A percentile compares a stretch with the other conserved stretches of the same genome.
Evolutionary conservation across 345 rosid species (phyloP).

Genomic region (Aquilaria yunnanensis): DNA sequence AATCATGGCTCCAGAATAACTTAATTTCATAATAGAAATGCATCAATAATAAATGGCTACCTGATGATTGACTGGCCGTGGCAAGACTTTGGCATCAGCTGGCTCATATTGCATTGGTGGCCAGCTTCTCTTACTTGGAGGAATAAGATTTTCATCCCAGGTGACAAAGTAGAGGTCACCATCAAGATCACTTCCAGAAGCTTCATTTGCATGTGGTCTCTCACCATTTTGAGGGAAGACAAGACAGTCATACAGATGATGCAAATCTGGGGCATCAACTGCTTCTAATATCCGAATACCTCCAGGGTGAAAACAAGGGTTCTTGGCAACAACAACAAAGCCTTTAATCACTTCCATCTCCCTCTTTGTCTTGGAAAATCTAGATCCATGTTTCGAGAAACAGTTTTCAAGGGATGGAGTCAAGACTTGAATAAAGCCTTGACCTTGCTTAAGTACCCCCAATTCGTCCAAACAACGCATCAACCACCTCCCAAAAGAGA

Average conservation of each 20-base stretch:
- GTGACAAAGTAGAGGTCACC: slow-evolving; percentile 90
- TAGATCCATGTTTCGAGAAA: slow-evolving; percentile 75
- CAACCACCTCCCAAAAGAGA: slow-evolving; percentile 77
- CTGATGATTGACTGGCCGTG: slow-evolving; percentile 51
- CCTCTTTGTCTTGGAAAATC: slow-evolving; percentile 38
- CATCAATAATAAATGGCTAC: slow-evolving; percentile 27
- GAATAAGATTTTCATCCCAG: slow-evolving; percentile 88
- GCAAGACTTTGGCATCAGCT: slow-evolving; percentile 23
- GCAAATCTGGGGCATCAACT: slow-evolving; percentile 65
- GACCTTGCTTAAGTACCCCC: slow-evolving; percentile 77
- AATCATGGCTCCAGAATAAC: not conserved
- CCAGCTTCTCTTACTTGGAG: slow-evolving; percentile 68
- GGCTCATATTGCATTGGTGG: slow-evolving; percentile 62
- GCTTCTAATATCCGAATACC: slow-evolving; percentile 89
- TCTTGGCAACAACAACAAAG: slow-evolving; percentile 68
- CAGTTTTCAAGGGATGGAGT: slow-evolving; percentile 61
- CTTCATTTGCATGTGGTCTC: slow-evolving; percentile 84
- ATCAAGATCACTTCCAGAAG: slow-evolving; percentile 97
- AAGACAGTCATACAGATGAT: slow-evolving; percentile 78
- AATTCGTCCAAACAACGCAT: slow-evolving; percentile 93
- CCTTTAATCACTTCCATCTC: slow-evolving; percentile 58
- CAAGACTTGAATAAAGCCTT: slow-evolving; percentile 87
- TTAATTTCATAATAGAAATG: not conserved
- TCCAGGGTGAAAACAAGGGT: slow-evolving; percentile 95
- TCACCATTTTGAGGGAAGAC: slow-evolving; percentile 90